Evolutionary conservation across 768 basidiomycete species (phyloP).

Genomic region (Boletus insuetus): DNA sequence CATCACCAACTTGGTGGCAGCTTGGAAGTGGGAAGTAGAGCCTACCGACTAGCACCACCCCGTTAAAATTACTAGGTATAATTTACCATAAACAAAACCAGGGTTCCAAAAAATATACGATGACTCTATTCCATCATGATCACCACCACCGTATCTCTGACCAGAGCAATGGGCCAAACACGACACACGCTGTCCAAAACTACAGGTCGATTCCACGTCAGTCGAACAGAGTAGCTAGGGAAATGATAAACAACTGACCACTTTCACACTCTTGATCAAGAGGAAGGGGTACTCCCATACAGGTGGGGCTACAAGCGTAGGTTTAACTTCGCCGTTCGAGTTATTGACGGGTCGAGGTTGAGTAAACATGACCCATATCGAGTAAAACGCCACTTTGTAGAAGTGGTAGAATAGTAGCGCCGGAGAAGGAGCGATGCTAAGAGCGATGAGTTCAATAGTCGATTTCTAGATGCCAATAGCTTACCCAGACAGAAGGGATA

Average conservation of each 20-base stretch:
- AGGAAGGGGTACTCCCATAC: slow-evolving; percentile 69
- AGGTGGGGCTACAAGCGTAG: slow-evolving; percentile 39
- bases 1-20: no score
- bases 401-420: slow-evolving; percentile 84
- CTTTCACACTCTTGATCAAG: slow-evolving; percentile 55
- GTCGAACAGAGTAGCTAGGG: neutral
- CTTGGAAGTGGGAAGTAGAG: no score
- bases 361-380: slow-evolving; percentile 87
- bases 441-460: neutral
- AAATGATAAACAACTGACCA: slow-evolving; percentile 52
- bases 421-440: slow-evolving; percentile 79
- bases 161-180: slow-evolving; percentile 87
- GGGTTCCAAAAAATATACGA: neutral
- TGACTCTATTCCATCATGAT: neutral
- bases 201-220: slow-evolving; percentile 28
- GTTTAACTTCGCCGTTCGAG: slow-evolving; percentile 31
- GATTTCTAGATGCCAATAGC: slow-evolving; percentile 21
- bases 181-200: slow-evolving; percentile 91
- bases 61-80: slow-evolving; percentile 7
- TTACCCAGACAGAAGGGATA: slow-evolving; percentile 85
- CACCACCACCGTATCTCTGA: slow-evolving; percentile 78
- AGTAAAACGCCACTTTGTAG: slow-evolving; percentile 93
- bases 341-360: slow-evolving; percentile 38
- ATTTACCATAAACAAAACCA: neutral
- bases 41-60: no score